These are phyloP conservation scores for Gaultheria prostrata DNA, from an alignment of 148 eudicot genomes.

Conservation along the genomic window DNA sequence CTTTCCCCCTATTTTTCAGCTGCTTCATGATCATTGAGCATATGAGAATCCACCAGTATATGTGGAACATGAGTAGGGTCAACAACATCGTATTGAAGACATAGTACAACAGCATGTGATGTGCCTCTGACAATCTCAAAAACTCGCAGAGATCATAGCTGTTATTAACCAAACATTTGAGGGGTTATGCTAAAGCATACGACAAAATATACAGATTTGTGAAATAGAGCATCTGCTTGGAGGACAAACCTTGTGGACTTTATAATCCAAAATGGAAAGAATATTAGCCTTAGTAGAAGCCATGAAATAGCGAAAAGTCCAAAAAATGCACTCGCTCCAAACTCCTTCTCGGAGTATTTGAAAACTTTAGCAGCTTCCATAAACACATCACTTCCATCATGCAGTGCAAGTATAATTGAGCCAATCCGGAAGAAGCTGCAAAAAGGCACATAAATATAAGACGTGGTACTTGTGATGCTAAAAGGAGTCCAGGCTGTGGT, in stretches of 20 bases:
- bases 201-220: not conserved
- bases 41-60: conserved; percentile 98
- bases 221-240: conserved; percentile 4
- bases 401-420: conserved; percentile 74
- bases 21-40: conserved; percentile 78
- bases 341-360: conserved; percentile 84
- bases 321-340: conserved; percentile 82
- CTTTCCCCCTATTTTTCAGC: conserved; percentile 81
- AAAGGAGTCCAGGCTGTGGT: not conserved
- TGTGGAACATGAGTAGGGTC: conserved; percentile 85
- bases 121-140: conserved; percentile 56
- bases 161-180: conserved; percentile 24
- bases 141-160: conserved; percentile 47
- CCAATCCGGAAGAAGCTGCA: conserved; percentile 87
- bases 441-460: not conserved
- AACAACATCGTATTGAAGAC: conserved; percentile 77
- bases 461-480: not conserved
- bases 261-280: conserved; percentile 91
- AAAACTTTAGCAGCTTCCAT: conserved; percentile 93
- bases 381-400: conserved; percentile 93
- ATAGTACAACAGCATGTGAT: conserved; percentile 52
- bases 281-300: conserved; percentile 74
- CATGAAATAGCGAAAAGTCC: conserved; percentile 92
- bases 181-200: conserved; percentile 1
- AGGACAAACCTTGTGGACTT: conserved; percentile 65